Percentiles rank a stretch among this genome's conserved stretches.
Conservation (phyloP, 176 grass and related monocot species). For the Areca catechu region DNA sequence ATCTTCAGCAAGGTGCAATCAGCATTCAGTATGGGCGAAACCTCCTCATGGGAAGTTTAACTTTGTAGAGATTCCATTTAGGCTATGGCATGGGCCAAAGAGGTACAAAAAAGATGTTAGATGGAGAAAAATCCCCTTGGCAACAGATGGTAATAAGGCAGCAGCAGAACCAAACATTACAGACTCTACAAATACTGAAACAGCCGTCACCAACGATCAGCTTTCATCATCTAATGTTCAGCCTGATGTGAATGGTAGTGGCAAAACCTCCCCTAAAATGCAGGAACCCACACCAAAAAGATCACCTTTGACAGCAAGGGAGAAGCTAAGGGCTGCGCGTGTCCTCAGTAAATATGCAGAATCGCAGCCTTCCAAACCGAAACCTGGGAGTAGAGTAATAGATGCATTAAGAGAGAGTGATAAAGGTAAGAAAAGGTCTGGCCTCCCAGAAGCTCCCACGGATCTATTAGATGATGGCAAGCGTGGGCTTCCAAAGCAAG, state of each 20-base stretch:
- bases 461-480: slow-evolving; percentile 89
- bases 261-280: neutral
- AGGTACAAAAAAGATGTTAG: neutral
- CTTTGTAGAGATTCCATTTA: neutral
- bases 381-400: slow-evolving; percentile 71
- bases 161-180: slow-evolving; percentile 4
- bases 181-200: neutral
- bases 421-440: slow-evolving; percentile 39
- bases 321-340: slow-evolving; percentile 67
- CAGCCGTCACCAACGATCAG: neutral
- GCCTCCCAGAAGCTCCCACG: slow-evolving; percentile 64
- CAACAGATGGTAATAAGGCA: slow-evolving; percentile 10
- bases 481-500: slow-evolving; percentile 55
- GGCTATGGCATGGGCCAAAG: neutral
- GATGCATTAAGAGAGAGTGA: slow-evolving; percentile 66
- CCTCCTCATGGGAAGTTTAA: neutral
- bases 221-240: slow-evolving; percentile 1
- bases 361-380: slow-evolving; percentile 31
- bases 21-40: neutral
- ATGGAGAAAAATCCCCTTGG: slow-evolving; percentile 1
- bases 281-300: slow-evolving; percentile 18
- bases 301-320: slow-evolving; percentile 56
- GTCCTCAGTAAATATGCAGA: slow-evolving; percentile 79
- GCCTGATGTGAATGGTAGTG: neutral
- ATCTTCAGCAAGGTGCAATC: neutral